Percentiles rank a stretch among this genome's conserved stretches.
phyloP scores from a whole-genome alignment of 805 yeast genomes.

The Starmerella gropengiesseri region DNA sequence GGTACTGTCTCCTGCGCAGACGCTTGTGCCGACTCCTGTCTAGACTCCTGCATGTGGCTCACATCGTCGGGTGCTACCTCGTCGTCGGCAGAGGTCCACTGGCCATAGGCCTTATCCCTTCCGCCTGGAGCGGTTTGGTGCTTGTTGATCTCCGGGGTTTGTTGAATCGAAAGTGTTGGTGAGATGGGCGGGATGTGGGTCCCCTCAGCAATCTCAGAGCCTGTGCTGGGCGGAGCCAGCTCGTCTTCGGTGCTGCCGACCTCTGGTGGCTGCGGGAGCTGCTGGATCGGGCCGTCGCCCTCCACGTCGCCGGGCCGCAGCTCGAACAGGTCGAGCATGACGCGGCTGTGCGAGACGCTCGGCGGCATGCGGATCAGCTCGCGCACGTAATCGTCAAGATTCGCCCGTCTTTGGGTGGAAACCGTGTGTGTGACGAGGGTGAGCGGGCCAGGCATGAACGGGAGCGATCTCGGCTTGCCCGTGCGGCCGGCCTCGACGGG shows the following conservation, averaged over 20 bases:
- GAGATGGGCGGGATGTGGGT: neutral
- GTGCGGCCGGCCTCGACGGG: constrained; percentile 89
- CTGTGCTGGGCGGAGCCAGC: neutral
- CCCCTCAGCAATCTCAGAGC: neutral
- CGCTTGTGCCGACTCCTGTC: too few relatives aligned
- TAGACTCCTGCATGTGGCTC: too few relatives aligned
- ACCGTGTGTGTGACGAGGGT: constrained; percentile 77
- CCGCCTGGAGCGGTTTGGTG: too few relatives aligned
- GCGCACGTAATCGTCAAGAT: constrained; percentile 46
- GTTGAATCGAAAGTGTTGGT: too few relatives aligned
- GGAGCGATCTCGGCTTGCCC: constrained; percentile 67
- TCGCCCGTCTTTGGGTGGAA: constrained; percentile 44
- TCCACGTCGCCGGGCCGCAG: constrained; percentile 55
- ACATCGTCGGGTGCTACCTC: too few relatives aligned
- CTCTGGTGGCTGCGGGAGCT: constrained; percentile 30
- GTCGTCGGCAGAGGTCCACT: too few relatives aligned
- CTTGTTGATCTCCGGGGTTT: too few relatives aligned
- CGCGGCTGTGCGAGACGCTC: constrained; percentile 58
- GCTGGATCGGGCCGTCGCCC: constrained; percentile 24
- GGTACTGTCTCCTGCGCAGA: too few relatives aligned
- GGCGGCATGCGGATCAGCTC: constrained; percentile 60
- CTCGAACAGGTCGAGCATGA: constrained; percentile 62
- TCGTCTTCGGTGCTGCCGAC: neutral
- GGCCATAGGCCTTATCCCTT: too few relatives aligned
- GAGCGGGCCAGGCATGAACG: constrained; percentile 93